Evolutionary conservation across 768 basidiomycete genomes (phyloP), one percentile per base, ranked within the genome.

Genomic region (Dentipellis sp.): DNA sequence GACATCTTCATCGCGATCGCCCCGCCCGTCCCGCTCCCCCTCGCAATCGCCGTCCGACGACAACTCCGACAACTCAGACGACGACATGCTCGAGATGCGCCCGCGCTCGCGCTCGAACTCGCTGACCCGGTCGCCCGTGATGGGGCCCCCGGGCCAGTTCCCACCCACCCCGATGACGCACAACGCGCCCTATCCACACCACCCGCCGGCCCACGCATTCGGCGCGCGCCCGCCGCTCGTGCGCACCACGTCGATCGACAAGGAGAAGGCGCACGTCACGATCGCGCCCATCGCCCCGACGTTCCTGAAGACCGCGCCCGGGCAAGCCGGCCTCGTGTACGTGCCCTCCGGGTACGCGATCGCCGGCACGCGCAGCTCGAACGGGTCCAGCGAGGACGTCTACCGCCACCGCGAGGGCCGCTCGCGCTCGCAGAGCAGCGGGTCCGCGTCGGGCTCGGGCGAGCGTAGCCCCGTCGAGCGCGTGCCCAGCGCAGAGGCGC

Each of bases 251-350:
- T 71, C 72, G 2, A 52, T 65, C 46, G 72, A 77, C 56, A 68
- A 75, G 34, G 83, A 40, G 29, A 50, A 50, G 22, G 8, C 85
- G 40, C 78, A 80, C 29, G 70, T 86, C 59, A 87, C 86, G 10
- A 88, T 88, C 54, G 83, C 84, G 11, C 77, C 82, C 38, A 86
- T 88, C 48, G 82, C 86, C 0, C 86, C 86, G 4, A 94, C 97
- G 4, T 79, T 90, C 48, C 77, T 98, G 61, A 99, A 98, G 74
- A 90, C 90, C 16, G 80, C 75, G 10, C 74, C 78, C 1, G 71
- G 76, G 10, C 78, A 75, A 6, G 83, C 87, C 39, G 84, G 86
- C 58, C 74, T 88, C 60, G 86, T 88, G 21, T 88, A 87, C 64
- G 83, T 84, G 14, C 86, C 86, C 37, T 63, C 63, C 36, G 67